Base-by-base conservation (phyloP, 1,284 basidiomycete genomes). In the Schizophyllum amplum region DNA sequence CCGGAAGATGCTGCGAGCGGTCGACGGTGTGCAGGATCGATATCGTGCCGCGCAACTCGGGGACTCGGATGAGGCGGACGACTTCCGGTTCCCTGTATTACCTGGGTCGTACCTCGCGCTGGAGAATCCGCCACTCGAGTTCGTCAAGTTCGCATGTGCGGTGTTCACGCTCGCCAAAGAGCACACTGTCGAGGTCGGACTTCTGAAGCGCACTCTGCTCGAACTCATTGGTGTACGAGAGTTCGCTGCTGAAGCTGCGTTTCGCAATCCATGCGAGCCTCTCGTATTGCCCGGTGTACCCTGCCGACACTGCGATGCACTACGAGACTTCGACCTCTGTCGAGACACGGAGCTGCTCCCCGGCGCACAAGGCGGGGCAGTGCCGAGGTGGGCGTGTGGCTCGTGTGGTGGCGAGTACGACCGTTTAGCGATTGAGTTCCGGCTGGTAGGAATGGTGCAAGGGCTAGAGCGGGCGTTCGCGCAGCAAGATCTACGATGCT, bases 301-400 rank as follows among this genome's bases (percentile, higher is more conserved):
- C 24, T 99, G 97, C 70, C 83, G 82, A 55, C 84, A 89, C 66
- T 99, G 97, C 74, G 95, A 95, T 70, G 77, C 81, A 22, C 82
- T 96, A 59, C 84, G 92, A 20, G 93, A 95, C 69, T 90, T 99
- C 63, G 96, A 99, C 69, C 88, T 98, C 63, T 97, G 94, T 68
- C 83, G 95, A n/a, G 95, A 98, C 69, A 79, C 86, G 5, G 92
- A 94, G 61, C 80, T 97, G 48, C 75, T 94, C 53, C 87, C 90
- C 0, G 75, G 77, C 62, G 68, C 78, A 26, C 17, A 20, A 20
- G 70, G 74, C 46, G 74, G 78, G 22, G 68, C 76, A 7, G 72
- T 72, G 22, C 75, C 78, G 9, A 81, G 82, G 66, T 91, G 90
- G 89, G 66, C 72, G 17, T 91, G 86, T 65, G 70, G 68, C 13